A percentile compares a stretch with the other conserved stretches of the same genome.
phyloP scores from a whole-genome alignment of 306 rosid genomes.

The Cicer judaicum region DNA sequence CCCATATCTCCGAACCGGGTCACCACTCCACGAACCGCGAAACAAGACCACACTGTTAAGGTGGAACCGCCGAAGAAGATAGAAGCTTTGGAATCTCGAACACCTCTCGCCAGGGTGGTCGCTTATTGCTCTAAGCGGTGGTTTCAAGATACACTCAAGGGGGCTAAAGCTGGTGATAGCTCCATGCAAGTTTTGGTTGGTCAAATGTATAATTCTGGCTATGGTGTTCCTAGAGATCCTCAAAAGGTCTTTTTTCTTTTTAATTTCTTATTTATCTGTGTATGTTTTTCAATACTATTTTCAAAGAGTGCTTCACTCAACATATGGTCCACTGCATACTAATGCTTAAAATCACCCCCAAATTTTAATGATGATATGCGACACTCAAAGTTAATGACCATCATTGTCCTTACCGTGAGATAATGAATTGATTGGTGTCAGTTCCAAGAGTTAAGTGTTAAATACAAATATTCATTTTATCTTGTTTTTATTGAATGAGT shows the following conservation, averaged over 20 bases:
- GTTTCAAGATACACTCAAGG: constrained; percentile 84
- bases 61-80: constrained; percentile 49
- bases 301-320: no score
- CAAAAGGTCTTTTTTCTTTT: constrained; percentile 51
- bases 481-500: no score
- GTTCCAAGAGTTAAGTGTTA: no score
- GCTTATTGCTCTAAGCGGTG: constrained; percentile 78
- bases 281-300: not conserved
- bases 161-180: constrained; percentile 72
- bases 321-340: no score
- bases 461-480: no score
- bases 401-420: no score
- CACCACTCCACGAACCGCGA: constrained; percentile 44
- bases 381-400: no score
- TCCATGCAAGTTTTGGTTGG: constrained; percentile 77
- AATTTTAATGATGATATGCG: no score
- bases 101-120: constrained; percentile 71
- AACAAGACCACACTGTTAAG: constrained; percentile 41
- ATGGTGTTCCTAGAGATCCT: constrained; percentile 72
- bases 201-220: constrained; percentile 79
- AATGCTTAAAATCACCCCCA: no score
- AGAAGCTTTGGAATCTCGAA: constrained; percentile 52
- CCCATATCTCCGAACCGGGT: constrained; percentile 48
- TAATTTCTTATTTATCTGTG: not conserved
- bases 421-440: no score